These are phyloP conservation scores for Saprolegnia diclina DNA, from an alignment of 352 stramenopile species.

Conservation along the genomic window DNA sequence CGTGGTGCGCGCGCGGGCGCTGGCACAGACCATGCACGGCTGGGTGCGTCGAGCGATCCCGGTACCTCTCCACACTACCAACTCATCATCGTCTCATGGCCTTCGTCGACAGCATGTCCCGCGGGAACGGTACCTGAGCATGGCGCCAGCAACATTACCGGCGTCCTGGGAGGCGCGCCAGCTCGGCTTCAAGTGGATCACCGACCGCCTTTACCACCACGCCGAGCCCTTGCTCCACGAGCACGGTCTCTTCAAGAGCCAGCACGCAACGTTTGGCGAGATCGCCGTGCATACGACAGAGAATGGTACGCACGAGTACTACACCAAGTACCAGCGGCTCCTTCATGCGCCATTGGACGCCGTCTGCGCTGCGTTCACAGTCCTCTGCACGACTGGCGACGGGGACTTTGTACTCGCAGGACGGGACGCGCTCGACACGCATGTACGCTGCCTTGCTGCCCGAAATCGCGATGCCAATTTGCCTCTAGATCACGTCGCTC, in stretches of 20 bases:
- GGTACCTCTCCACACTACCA: too few relatives aligned
- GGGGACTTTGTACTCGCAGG: not conserved
- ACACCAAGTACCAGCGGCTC: not conserved
- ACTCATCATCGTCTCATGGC: too few relatives aligned
- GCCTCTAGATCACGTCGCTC: not conserved
- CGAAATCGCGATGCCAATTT: not conserved
- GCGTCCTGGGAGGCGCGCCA: not conserved
- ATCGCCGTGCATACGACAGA: not conserved
- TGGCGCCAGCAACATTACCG: not conserved
- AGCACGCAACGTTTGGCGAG: not conserved
- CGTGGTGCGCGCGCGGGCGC: not conserved
- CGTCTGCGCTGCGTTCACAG: not conserved
- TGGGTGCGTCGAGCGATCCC: not conserved
- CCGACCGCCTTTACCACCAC: not conserved
- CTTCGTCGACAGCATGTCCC: too few relatives aligned
- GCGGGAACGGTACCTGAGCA: not conserved
- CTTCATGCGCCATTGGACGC: not conserved
- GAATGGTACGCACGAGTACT: not conserved
- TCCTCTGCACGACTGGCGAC: not conserved
- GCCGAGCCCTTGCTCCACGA: not conserved
- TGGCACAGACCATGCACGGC: not conserved
- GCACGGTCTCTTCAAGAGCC: not conserved
- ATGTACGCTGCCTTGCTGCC: not conserved
- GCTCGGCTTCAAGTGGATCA: constrained; percentile 1
- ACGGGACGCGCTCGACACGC: not conserved